phyloP scores from a whole-genome alignment of 306 rosid species.

The Abrus precatorius region DNA sequence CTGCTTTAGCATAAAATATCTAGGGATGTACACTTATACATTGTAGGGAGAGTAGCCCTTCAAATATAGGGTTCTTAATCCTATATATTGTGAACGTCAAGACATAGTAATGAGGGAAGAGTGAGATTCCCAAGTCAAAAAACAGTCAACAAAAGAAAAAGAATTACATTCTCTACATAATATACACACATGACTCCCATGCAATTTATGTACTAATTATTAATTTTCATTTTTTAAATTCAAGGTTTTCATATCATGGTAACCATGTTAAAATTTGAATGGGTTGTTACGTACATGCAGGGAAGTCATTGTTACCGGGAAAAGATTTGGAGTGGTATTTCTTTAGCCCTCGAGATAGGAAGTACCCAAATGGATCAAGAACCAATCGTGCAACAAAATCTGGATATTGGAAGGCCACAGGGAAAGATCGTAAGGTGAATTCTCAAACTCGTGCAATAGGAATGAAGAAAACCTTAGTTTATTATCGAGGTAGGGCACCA shows the following conservation, averaged over 20 bases:
- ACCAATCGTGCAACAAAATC: slow-evolving; percentile 93
- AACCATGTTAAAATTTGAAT: slow-evolving; percentile 3
- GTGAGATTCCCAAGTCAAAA: slow-evolving; percentile 64
- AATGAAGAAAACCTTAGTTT: slow-evolving; percentile 98
- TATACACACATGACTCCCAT: slow-evolving; percentile 31
- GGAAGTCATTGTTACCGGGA: slow-evolving; percentile 91
- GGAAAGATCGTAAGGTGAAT: slow-evolving; percentile 89
- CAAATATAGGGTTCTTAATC: slow-evolving; percentile 48
- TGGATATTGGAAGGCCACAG: slow-evolving; percentile 98
- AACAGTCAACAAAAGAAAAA: slow-evolving; percentile 50
- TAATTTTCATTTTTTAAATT: not conserved
- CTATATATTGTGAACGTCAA: slow-evolving; percentile 58
- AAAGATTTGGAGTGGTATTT: slow-evolving; percentile 99
- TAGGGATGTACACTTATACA: slow-evolving; percentile 29
- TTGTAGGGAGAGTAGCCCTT: slow-evolving; percentile 50
- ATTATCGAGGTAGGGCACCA: slow-evolving; percentile 95
- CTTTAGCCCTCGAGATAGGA: slow-evolving; percentile 91
- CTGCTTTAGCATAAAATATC: slow-evolving; percentile 49
- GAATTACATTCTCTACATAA: slow-evolving; percentile 9
- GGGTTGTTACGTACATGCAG: slow-evolving; percentile 42
- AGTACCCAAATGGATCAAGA: slow-evolving; percentile 97
- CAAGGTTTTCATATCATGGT: not conserved
- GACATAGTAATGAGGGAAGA: slow-evolving; percentile 47
- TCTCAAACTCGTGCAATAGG: slow-evolving; percentile 78
- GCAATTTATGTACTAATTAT: slow-evolving; percentile 35